Evolutionary conservation across 2,329 filamentous ascomycete species (phyloP).

Genomic region (Xylariaceae sp.): DNA sequence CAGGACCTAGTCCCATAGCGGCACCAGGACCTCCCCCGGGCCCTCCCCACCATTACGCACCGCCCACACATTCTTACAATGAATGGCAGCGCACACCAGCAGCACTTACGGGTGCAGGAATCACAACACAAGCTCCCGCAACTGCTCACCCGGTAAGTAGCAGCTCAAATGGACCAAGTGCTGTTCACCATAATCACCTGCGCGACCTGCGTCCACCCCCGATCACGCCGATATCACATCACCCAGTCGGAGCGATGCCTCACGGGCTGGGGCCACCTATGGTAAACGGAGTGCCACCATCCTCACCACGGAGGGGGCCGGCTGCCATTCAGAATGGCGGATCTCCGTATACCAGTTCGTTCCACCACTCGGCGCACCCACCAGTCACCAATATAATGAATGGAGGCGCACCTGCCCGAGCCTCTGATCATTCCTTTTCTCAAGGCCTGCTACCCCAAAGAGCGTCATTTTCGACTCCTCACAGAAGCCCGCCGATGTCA

Average conservation of each 20-base stretch:
- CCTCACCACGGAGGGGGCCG: constrained; percentile 45
- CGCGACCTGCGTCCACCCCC: constrained; percentile 49
- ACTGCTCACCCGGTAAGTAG: constrained; percentile 49
- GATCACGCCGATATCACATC: constrained; percentile 39
- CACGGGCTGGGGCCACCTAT: constrained; percentile 39
- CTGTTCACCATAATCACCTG: constrained; percentile 33
- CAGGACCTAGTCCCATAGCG: constrained; percentile 32
- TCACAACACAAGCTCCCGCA: constrained; percentile 48
- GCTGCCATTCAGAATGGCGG: constrained; percentile 36
- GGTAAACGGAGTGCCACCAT: constrained; percentile 45
- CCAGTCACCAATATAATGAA: constrained; percentile 34
- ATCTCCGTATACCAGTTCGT: constrained; percentile 37
- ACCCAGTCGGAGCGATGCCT: constrained; percentile 41
- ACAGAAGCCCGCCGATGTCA: constrained; percentile 44
- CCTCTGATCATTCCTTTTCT: constrained; percentile 43
- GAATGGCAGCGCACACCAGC: constrained; percentile 49
- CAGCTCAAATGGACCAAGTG: constrained; percentile 30
- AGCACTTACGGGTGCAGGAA: too few species aligned
- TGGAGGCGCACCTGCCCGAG: constrained; percentile 40
- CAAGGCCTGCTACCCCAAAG: constrained; percentile 42
- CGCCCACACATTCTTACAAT: constrained; percentile 35
- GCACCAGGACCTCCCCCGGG: constrained; percentile 34
- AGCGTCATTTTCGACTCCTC: constrained; percentile 40
- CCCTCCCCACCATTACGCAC: constrained; percentile 37
- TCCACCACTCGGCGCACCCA: constrained; percentile 31